Base-by-base conservation (phyloP, 169 alveolate species). In the Cryptosporidium ubiquitum region DNA sequence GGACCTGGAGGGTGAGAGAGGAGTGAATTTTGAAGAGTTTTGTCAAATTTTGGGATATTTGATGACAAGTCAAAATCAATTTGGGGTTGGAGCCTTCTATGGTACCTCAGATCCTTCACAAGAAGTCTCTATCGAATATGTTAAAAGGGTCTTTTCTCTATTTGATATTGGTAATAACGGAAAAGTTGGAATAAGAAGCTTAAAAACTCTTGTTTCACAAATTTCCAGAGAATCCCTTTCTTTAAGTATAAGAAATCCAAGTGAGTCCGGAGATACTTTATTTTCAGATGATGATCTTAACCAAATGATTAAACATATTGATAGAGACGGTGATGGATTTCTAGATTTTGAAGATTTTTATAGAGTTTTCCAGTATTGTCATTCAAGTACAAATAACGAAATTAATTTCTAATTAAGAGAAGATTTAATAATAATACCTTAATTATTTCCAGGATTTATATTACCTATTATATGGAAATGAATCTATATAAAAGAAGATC, bases 301-400 rank as follows among this genome's bases (percentile, higher is more conserved):
- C 1, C 68, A 60, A 42, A 60, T 79, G 68, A 64, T 79, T 42
- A 58, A 79, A 35, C 89, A 79, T 12, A 61, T 79, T 31, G 89
- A 79, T 26, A 14, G 68, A 39, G 89, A 79, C 16, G 69, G 69
- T 20, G 89, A 79, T 42, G 89, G 89, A 26, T 79, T 61, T 79
- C 69, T 79, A 12, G 89, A 79, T 33, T 79, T 79, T 79, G 79
- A 79, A 33, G 89, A 79, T 49, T 79, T 79, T 64, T 79, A 79
- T 35, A 79, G 66, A 57, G 89, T 79, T 23, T 79, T 79, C 35
- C 89, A 79, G 40, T 79, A 79, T n/a, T 79, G 75, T 58, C 75
- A 79, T 47, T 40, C 66, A 7, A 49, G n/a, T 61, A 26, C 66
- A 23, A 6, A 3, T 3, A 55, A 26, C 1, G 66, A 55, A 18